phyloP scores from a whole-genome alignment of 2,329 filamentous ascomycete species.

The Aureobasidium musti region DNA sequence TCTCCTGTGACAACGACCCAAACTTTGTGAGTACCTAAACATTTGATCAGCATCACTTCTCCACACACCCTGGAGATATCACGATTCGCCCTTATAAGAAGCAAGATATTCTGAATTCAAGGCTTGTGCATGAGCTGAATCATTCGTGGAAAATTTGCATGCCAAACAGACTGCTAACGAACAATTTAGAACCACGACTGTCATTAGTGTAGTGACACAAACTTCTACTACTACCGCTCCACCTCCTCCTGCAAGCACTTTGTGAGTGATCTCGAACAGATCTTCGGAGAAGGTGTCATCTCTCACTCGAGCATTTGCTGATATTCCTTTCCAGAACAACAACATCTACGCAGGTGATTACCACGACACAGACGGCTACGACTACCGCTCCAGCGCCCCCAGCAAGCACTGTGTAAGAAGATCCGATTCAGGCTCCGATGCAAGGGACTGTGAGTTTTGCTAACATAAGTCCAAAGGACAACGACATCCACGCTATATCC shows the following conservation, averaged over 20 bases:
- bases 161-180: background rate
- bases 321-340: too few relatives aligned
- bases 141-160: too few relatives aligned
- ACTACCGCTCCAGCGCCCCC: background rate
- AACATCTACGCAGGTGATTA: too few relatives aligned
- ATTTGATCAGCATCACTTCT: too few relatives aligned
- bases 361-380: background rate
- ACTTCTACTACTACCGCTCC: background rate
- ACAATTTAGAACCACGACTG: background rate
- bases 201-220: background rate
- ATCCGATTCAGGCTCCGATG: background rate
- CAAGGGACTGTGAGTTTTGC: background rate
- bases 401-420: background rate
- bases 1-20: background rate
- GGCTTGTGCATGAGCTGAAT: too few relatives aligned
- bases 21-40: background rate
- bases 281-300: background rate
- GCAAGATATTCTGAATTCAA: too few relatives aligned
- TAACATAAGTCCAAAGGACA: background rate
- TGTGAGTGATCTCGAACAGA: background rate
- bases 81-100: too few relatives aligned
- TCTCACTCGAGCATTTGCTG: too few relatives aligned
- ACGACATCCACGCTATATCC: background rate
- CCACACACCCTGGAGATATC: too few relatives aligned
- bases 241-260: background rate